Evolutionary conservation across 441 rosid genomes (phyloP).

Genomic region (Manihot esculenta): DNA sequence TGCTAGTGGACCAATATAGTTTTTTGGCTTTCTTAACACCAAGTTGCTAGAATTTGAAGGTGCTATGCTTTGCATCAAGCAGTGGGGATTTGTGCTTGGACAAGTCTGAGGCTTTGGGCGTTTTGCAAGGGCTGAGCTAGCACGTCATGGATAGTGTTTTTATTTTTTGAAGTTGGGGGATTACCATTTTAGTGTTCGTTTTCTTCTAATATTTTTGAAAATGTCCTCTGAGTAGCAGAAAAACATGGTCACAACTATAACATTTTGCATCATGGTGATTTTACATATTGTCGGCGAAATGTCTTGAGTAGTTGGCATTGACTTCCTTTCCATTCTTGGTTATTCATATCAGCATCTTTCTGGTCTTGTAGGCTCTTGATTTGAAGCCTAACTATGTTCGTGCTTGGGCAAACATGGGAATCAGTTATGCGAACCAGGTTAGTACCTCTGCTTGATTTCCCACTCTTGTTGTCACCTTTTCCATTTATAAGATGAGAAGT

Average conservation of each 20-base stretch:
- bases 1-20: too few species aligned
- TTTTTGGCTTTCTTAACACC: too few species aligned
- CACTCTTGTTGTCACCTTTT: neutral
- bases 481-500: neutral
- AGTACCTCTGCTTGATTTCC: conserved; percentile 15
- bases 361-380: conserved; percentile 75
- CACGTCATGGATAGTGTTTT: neutral
- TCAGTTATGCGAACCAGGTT: conserved; percentile 99
- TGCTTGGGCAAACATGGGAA: conserved; percentile 99
- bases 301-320: neutral
- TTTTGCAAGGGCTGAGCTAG: neutral
- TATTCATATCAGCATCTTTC: conserved; percentile 4
- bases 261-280: neutral
- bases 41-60: neutral
- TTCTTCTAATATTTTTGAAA: neutral
- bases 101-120: neutral
- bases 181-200: neutral
- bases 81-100: neutral
- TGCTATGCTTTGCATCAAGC: neutral
- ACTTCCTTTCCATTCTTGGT: neutral
- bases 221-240: neutral
- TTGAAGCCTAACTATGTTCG: conserved; percentile 99
- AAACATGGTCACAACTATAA: neutral
- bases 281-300: neutral
- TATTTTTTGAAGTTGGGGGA: neutral